phyloP scores from a whole-genome alignment of 108 stramenopile genomes.

The Chaetoceros tenuissimus region DNA sequence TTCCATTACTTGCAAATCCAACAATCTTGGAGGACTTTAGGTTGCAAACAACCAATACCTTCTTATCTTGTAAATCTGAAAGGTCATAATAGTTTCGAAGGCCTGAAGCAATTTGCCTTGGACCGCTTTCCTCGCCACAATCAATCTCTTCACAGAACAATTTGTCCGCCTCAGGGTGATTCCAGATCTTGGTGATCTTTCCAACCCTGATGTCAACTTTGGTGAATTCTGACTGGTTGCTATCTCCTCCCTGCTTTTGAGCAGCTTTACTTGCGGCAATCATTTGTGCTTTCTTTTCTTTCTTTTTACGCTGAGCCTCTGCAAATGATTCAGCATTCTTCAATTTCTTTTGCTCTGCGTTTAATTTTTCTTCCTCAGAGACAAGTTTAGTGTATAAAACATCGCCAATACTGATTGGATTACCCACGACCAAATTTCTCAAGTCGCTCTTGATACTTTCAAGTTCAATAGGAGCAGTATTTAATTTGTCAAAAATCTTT shows the following conservation, averaged over 20 bases:
- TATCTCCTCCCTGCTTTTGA: constrained; percentile 14
- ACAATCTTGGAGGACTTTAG: constrained; percentile 86
- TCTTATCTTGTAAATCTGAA: constrained; percentile 78
- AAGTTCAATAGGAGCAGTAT: constrained; percentile 53
- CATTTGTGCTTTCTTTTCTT: constrained; percentile 75
- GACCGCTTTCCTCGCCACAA: constrained; percentile 68
- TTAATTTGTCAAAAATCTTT: constrained; percentile 85
- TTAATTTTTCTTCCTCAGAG: constrained; percentile 58
- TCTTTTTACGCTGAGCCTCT: constrained; percentile 67
- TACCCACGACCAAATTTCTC: constrained; percentile 56
- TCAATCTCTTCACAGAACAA: constrained; percentile 91
- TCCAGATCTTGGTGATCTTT: constrained; percentile 84
- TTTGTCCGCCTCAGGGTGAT: constrained; percentile 88
- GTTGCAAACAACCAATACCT: constrained; percentile 90
- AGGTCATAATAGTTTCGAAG: constrained; percentile 74
- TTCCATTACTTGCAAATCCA: constrained; percentile 77
- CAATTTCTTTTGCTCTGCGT: constrained; percentile 38
- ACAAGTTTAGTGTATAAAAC: constrained; percentile 61
- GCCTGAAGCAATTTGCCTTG: constrained; percentile 86
- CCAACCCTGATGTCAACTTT: constrained; percentile 88
- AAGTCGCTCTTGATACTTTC: constrained; percentile 38
- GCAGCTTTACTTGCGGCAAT: constrained; percentile 45
- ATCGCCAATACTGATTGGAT: constrained; percentile 58
- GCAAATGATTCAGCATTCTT: constrained; percentile 72
- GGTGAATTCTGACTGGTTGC: constrained; percentile 75